Base-by-base conservation (phyloP, 768 basidiomycete species). In the Tubosaeta sp. region DNA sequence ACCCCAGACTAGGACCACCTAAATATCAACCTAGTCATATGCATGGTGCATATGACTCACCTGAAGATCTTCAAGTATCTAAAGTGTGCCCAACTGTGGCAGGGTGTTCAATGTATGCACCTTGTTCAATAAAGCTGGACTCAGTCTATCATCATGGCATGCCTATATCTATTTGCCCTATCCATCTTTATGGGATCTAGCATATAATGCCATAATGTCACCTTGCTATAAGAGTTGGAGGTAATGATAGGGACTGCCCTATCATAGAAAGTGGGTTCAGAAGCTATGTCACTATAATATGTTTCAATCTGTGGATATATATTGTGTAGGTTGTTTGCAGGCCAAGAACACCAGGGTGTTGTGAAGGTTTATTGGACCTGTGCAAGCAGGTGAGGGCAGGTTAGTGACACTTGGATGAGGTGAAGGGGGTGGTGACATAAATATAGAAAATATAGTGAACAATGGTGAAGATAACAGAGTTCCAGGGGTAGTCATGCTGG, bases 41-140 rank as follows among this genome's bases (percentile, higher is more conserved):
- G 8, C 48, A 16, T 29, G 13, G 34, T 51, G 48, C 6, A 33
- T n/a, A 31, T 29, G 13, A 76, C 91, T 67, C 61, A 93, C 93
- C 62, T 87, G 75, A 22, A 98, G 76, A 70, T 99, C 97, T 75
- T 98, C 97, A 52, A 99, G 72, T 34, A 94, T 97, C 67, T 88
- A 77, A 50, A 99, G 69, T 6, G 84, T 84, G 1, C 95, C 97
- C 7, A 97, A 67, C 48, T 93, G 74, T 27, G 95, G 92, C 57
- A 97, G 71, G 22, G 83, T 81, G 63, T 95, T 94, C 64, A 97
- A 69, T n/a, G 91, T 89, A 39, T 91, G 76, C 2, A 97, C 91
- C 73, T 92, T 92, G 62, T 89, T 88, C 59, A 93, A 71, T 55
- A 97, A 65, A 16, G 91, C 90, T 11, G 84, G 81, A 57, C 86